Conservation (phyloP, 257 asterid species). For the Solanum pinnatisectum region DNA sequence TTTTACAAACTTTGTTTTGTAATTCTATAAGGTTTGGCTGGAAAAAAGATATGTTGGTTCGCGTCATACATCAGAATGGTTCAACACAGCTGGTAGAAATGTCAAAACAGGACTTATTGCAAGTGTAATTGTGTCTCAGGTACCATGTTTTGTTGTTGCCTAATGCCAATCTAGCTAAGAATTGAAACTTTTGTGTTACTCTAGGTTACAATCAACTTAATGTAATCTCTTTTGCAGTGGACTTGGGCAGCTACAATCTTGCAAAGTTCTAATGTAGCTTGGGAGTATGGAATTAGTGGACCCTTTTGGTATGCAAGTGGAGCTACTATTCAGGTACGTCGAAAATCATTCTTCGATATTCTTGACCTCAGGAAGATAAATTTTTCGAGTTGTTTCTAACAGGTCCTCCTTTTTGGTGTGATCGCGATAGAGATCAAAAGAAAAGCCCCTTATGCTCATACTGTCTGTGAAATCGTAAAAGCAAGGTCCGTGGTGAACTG, state of each 20-base stretch:
- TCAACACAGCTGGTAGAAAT: conserved; percentile 90
- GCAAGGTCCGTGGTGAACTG: conserved; percentile 42
- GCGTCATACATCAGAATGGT: conserved; percentile 88
- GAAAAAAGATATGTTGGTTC: conserved; percentile 89
- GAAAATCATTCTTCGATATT: background rate
- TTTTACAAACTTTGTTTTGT: background rate
- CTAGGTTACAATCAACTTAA: background rate
- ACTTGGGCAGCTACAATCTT: conserved; percentile 97
- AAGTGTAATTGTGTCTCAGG: conserved; percentile 93
- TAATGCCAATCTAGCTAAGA: background rate
- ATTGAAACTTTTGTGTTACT: background rate
- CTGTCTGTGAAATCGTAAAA: conserved; percentile 83
- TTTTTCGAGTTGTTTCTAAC: background rate
- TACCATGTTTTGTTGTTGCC: conserved; percentile 3
- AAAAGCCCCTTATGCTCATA: conserved; percentile 89
- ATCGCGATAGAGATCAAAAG: conserved; percentile 94
- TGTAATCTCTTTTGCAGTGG: conserved; percentile 45
- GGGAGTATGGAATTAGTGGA: conserved; percentile 95
- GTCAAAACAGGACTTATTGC: conserved; percentile 94
- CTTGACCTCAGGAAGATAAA: background rate
- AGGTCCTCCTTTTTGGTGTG: conserved; percentile 86
- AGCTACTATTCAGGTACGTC: conserved; percentile 77
- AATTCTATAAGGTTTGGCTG: conserved; percentile 64
- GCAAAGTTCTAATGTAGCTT: conserved; percentile 90
- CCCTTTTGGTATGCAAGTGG: conserved; percentile 99